These are phyloP conservation scores for Solanum chiquidenum DNA, from an alignment of 257 asterid species.

Conservation along the genomic window DNA sequence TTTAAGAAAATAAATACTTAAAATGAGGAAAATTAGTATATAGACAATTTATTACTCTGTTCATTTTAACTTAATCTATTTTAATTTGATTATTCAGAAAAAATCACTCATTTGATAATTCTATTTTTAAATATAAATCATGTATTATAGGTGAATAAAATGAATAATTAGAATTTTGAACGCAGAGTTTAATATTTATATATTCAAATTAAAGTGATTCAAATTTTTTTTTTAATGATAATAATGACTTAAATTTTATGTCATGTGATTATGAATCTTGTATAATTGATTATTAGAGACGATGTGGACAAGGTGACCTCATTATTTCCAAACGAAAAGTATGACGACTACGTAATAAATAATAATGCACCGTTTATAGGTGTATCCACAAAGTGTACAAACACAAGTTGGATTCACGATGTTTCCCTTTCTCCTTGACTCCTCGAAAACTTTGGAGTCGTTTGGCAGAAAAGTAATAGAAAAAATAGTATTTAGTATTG, in stretches of 20 bases:
- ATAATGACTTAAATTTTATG: not conserved
- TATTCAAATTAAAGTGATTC: not conserved
- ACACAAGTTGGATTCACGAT: no score
- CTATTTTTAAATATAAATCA: no score
- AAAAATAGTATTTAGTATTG: no score
- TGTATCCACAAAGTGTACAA: not conserved
- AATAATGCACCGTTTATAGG: not conserved
- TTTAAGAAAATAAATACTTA: no score
- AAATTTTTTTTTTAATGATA: not conserved
- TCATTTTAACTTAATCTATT: no score
- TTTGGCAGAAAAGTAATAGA: no score
- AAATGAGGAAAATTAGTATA: no score
- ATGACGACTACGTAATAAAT: no score
- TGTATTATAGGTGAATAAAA: not conserved
- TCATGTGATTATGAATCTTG: not conserved
- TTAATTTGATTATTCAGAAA: no score
- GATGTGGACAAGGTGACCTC: not conserved
- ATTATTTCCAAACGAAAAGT: not conserved
- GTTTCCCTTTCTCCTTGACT: no score
- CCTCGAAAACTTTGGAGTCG: no score
- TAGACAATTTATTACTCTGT: not conserved
- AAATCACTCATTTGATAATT: no score
- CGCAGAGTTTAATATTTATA: not conserved
- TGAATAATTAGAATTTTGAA: not conserved
- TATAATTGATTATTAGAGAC: not conserved